Evolutionary conservation across 2,329 filamentous ascomycete genomes (phyloP), one percentile per base, ranked within the genome.

Genomic region (Diaporthe aspalathi): DNA sequence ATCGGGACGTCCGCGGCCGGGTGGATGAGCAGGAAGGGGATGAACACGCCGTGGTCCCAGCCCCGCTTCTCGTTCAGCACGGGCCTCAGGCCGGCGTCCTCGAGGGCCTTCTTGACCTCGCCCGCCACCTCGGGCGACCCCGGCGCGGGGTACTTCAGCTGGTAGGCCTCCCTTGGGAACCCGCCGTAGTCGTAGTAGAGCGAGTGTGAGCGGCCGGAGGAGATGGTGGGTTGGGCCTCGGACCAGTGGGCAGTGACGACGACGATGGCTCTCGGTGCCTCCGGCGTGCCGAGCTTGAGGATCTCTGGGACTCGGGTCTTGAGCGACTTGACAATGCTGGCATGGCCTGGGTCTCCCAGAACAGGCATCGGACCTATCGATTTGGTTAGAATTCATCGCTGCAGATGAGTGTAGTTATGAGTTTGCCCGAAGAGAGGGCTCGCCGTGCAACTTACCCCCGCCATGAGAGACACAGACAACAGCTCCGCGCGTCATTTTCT

Each of bases 1-100:
- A 90, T 81, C 60, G 88, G 88, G 2, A 88, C 77, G 70, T 83
- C 79, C 74, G 87, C 88, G 52, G 80, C 75, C 24, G 88, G 88
- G 70, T 85, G 79, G 74, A 87, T 84, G 53, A 90, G 85, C 56
- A 84, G 81, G 79, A 90, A 81, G 8, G 88, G 88, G 32, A 90
- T 79, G 77, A 90, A 90, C 70, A 90, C 87, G 80, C 88, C 88
- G 76, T 90, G 88, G 76, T 90, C 88, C 88, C 88, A 90, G 71
- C 84, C 83, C 9, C 84, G 82, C 70, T 78, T 66, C 17, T 68
- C 73, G 72, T 87, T 81, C 16, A 86, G 78, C 16, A 73, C 73
- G 2, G 82, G 79, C 17, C 78, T 74, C 0, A 90, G 77, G 0
- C 88, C 88, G n/a, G 83, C 82, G 2, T 78, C 79, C 20, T 80